Evolutionary conservation across 2,329 filamentous ascomycete species (phyloP).

Genomic region (Neopestalotiopsis sp.): DNA sequence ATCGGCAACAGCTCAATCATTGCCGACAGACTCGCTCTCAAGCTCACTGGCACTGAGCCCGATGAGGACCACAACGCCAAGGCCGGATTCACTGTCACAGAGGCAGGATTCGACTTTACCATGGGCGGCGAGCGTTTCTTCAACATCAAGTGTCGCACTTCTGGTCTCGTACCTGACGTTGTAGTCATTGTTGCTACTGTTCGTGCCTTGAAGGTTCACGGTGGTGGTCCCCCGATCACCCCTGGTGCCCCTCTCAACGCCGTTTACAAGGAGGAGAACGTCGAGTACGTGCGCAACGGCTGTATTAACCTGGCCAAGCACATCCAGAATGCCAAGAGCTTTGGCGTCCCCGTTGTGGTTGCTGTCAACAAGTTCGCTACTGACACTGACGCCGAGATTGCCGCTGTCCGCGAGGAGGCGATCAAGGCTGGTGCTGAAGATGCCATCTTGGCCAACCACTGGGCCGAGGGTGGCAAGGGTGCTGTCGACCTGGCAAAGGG

Average conservation of each 20-base stretch:
- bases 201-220: slow-evolving; percentile 94
- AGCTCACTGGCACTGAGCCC: slow-evolving; percentile 91
- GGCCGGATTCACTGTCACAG: slow-evolving; percentile 92
- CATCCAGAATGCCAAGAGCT: slow-evolving; percentile 86
- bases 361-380: slow-evolving; percentile 97
- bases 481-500: slow-evolving; percentile 88
- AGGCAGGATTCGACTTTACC: slow-evolving; percentile 98
- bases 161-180: slow-evolving; percentile 88
- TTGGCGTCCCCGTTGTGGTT: slow-evolving; percentile 92
- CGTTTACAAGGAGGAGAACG: slow-evolving; percentile 92
- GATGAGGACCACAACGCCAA: slow-evolving; percentile 85
- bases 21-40: slow-evolving; percentile 93
- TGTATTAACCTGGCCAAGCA: slow-evolving; percentile 97
- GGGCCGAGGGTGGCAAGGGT: slow-evolving; percentile 91
- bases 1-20: slow-evolving; percentile 96
- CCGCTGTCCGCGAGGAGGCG: slow-evolving; percentile 87
- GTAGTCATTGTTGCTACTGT: slow-evolving; percentile 96
- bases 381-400: slow-evolving; percentile 90
- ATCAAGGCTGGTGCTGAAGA: slow-evolving; percentile 92
- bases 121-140: slow-evolving; percentile 99
- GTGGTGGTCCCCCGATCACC: slow-evolving; percentile 91
- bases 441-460: slow-evolving; percentile 93
- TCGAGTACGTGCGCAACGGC: slow-evolving; percentile 86
- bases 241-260: slow-evolving; percentile 85
- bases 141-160: slow-evolving; percentile 99